Percentiles rank a stretch among this genome's conserved stretches.
These are phyloP conservation scores for Citrus glauca DNA, from an alignment of 345 rosid genomes.

Conservation along the genomic window DNA sequence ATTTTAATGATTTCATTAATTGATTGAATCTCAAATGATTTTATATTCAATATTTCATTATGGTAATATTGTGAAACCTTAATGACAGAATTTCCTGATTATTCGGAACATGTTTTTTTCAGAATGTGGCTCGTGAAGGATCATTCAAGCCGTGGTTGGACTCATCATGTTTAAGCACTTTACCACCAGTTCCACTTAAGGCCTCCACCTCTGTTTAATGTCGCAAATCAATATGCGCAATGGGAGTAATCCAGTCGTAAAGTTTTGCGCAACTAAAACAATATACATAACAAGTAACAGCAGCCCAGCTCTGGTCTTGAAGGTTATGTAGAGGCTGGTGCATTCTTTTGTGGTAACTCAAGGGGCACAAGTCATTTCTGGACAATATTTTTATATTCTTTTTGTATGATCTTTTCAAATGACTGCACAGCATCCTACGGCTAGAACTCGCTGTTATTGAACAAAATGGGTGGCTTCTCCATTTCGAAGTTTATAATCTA, in stretches of 20 bases:
- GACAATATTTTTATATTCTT: not conserved
- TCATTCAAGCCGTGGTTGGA: conserved; percentile 58
- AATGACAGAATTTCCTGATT: not conserved
- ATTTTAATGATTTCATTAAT: not conserved
- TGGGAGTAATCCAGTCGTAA: not conserved
- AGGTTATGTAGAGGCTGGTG: not conserved
- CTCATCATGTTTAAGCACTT: conserved; percentile 21
- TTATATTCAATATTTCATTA: not conserved
- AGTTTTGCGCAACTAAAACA: not conserved
- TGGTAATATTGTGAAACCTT: not conserved
- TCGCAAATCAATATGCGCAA: not conserved
- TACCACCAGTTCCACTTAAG: conserved; percentile 9
- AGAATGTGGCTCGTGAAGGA: conserved; percentile 48
- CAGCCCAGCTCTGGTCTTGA: not conserved
- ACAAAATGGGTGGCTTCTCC: conserved; percentile 65
- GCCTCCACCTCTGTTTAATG: not conserved
- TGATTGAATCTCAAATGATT: not conserved
- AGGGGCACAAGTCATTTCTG: not conserved
- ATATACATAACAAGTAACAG: not conserved
- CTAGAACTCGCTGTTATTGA: conserved; percentile 29
- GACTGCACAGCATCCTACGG: conserved; percentile 30
- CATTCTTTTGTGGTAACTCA: not conserved
- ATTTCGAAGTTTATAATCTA: conserved; percentile 56
- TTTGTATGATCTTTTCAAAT: not conserved
- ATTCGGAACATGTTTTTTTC: conserved; percentile 14